Evolutionary conservation across 2,329 filamentous ascomycete species (phyloP), one percentile per base, ranked within the genome.

Genomic region (Talaromyces sp.): DNA sequence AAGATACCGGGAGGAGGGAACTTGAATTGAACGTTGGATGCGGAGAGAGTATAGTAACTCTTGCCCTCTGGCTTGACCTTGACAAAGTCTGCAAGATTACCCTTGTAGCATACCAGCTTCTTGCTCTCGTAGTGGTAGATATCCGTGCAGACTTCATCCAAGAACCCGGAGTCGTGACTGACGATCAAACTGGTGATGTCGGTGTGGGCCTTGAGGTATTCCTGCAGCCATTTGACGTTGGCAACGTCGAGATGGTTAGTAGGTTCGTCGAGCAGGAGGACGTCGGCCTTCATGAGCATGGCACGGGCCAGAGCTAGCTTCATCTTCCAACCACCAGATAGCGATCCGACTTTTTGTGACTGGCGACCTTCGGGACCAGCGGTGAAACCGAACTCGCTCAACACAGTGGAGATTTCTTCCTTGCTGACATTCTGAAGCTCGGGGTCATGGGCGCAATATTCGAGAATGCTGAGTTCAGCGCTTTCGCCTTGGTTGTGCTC

Each of bases 281-380:
- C 93, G 77, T 99, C 95, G n/a, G 95, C 94, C 75, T 89, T 91
- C 85, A 95, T 91, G 74, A 99, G 86, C 93, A 99, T 98, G 69
- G 95, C 95, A 73, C 95, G 88, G 61, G 95, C 95, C 78, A 99
- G 82, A 70, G 95, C 95, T 68, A 99, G 83, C 88, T 99, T 99
- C 95, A 99, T 99, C 87, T 98, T 98, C 95, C 95, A 99, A 76
- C 95, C 95, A 81, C 95, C 95, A 51, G 95, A 98, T 40, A 99
- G 82, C 22, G 94, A 97, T 71, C 95, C 95, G 66, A 99, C 95
- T 72, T 90, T 91, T 77, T 97, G 88, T 5, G 89, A 86, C 79
- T 98, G 95, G 67, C 92, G 88, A 67, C 94, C 95, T 70, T 95
- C 91, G 0, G 93, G 92, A 2, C 94, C 94, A 68, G 91, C 81